Evolutionary conservation across 495 filamentous ascomycete species (phyloP).

Genomic region (Bacidia gigantensis): DNA sequence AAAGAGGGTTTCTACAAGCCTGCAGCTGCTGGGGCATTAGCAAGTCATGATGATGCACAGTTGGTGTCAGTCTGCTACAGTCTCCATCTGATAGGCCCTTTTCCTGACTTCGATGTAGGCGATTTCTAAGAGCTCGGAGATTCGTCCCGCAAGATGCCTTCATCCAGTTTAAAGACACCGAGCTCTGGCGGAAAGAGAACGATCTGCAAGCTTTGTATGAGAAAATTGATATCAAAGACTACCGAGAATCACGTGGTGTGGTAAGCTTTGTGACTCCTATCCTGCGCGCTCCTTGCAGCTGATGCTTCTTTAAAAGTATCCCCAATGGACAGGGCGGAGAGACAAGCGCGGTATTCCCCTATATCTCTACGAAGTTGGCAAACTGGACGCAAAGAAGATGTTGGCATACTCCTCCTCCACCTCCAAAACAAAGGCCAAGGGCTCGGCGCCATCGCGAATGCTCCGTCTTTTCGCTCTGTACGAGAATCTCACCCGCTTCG

Average conservation of each 20-base stretch:
- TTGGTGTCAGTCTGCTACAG: constrained; percentile 11
- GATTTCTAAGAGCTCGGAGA: constrained; percentile 17
- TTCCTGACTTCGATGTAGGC: constrained; percentile 9
- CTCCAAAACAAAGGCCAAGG: constrained; percentile 36
- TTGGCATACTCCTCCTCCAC: constrained; percentile 50
- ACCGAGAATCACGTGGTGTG: constrained; percentile 62
- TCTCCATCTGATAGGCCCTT: not conserved
- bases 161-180: constrained; percentile 74
- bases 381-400: constrained; percentile 69
- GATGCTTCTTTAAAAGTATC: constrained; percentile 54
- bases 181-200: constrained; percentile 74
- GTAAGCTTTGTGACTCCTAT: no score
- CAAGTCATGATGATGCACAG: constrained; percentile 19
- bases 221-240: constrained; percentile 68
- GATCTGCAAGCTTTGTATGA: constrained; percentile 58
- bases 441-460: constrained; percentile 48
- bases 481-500: constrained; percentile 78
- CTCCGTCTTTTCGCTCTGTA: constrained; percentile 77
- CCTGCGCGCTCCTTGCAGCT: no score
- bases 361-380: constrained; percentile 74
- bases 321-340: constrained; percentile 81
- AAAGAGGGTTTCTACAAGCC: constrained; percentile 13
- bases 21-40: not conserved
- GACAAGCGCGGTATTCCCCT: constrained; percentile 81
- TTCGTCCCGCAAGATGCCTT: constrained; percentile 38